A percentile compares a stretch with the other conserved stretches of the same genome.
phyloP scores from a whole-genome alignment of 129 eudicot species.

The Arctium lappa region DNA sequence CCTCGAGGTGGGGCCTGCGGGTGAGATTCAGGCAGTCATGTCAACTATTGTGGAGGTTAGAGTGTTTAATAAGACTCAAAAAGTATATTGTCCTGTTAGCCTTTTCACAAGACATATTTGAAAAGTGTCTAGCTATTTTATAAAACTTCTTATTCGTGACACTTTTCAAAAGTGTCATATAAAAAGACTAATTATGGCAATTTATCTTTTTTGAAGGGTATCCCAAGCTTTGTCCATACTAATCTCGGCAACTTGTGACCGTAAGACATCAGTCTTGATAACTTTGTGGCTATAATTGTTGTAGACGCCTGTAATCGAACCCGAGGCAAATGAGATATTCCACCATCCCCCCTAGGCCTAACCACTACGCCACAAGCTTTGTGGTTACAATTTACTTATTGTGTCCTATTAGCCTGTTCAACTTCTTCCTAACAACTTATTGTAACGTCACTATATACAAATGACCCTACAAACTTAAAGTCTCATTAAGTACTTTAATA shows the following conservation, averaged over 20 bases:
- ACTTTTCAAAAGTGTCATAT: background rate
- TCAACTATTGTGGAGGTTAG: background rate
- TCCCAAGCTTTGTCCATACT: no score
- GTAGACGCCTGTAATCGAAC: no score
- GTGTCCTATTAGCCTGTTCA: background rate
- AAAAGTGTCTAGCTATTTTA: background rate
- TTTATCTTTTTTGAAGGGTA: no score
- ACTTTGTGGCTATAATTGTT: no score
- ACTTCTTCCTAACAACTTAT: background rate
- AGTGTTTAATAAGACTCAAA: background rate
- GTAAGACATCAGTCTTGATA: no score
- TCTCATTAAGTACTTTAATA: background rate
- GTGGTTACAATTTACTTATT: background rate
- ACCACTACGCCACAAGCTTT: no score
- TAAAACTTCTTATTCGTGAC: background rate
- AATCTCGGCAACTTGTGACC: no score
- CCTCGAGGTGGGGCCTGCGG: no score
- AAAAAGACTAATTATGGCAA: background rate
- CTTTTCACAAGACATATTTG: background rate
- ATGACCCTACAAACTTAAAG: background rate
- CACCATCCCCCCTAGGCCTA: no score
- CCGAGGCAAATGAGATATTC: no score
- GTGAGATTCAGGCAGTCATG: no score
- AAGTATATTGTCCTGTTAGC: background rate
- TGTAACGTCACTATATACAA: background rate